Base-by-base conservation (phyloP, 176 grass and related monocot genomes). In the Guadua angustifolia region DNA sequence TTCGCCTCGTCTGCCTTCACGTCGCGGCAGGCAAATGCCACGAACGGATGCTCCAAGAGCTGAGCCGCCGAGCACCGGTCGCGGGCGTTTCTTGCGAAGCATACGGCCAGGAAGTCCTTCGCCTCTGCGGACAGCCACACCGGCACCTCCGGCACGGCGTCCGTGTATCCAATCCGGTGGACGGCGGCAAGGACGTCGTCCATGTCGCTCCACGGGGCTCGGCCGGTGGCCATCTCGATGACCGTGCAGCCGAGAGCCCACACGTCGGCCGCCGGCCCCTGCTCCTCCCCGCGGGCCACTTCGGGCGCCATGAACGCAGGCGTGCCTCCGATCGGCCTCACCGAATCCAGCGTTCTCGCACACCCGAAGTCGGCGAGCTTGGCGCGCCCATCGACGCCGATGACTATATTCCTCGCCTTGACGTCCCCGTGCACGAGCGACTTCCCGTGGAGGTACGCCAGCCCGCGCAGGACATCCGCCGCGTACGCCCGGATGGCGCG, bases 251-350 rank as follows among this genome's bases (percentile, higher is more conserved):
- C 95, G 5, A 95, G 86, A 3, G 95, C 92, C 95, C 93, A 98
- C 3, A 98, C 84, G 63, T 98, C 93, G 47, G 92, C 95, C 0
- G 82, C 62, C 6, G 74, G 85, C 29, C 93, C 85, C 85, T 95
- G 91, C 38, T 83, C 91, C 64, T 99, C 93, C 5, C 91, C 96
- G 12, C 96, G 83, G 0, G 91, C 93, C 14, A 93, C 93, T 74
- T 98, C 95, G 2, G 95, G 95, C 22, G 95, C 95, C 95, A 98
- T 95, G 87, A 95, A 99, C 84, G 92, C 85, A n/a, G 91, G 93
- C 56, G 93, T 99, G 47, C 96, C 96, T 4, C 91, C 85, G 71
- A 92, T 75, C 35, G 71, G 87, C 55, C 78, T 5, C 26, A 9
- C n/a, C 7, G 57, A 71, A 3, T 24, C 46, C 17, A 9, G 0